These are phyloP conservation scores for Xylariaceae sp. DNA, from an alignment of 2,329 filamentous ascomycete species.

Conservation along the genomic window DNA sequence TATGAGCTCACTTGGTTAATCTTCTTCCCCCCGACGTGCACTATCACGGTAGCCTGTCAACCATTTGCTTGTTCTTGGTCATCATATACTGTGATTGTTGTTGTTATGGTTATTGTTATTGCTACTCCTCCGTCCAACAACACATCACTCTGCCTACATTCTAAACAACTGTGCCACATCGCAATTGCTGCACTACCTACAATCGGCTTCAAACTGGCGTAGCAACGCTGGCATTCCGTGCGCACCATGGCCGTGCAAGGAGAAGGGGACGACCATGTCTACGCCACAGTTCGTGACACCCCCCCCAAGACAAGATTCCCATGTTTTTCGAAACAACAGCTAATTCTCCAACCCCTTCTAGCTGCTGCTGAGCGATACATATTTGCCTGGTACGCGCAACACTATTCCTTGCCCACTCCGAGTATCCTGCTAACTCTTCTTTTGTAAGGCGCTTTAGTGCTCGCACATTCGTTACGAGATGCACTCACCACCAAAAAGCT, in stretches of 20 bases:
- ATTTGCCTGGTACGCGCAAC: conserved; percentile 72
- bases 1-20: too few species aligned
- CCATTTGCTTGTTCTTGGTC: too few species aligned
- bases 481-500: conserved; percentile 81
- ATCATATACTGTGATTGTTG: too few species aligned
- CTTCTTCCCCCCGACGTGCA: too few species aligned
- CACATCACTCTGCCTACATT: too few species aligned
- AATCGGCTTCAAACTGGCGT: conserved; percentile 6
- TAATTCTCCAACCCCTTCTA: conserved; percentile 38
- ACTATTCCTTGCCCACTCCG: conserved; percentile 7
- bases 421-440: conserved; percentile 5
- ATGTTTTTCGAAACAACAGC: not conserved
- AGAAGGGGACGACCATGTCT: conserved; percentile 42
- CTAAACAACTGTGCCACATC: too few species aligned
- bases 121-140: too few species aligned
- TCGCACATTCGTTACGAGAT: conserved; percentile 93
- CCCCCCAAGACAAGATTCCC: not conserved
- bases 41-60: too few species aligned
- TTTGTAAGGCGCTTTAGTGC: conserved; percentile 78
- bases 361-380: conserved; percentile 89
- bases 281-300: conserved; percentile 48
- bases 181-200: too few species aligned
- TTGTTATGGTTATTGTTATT: too few species aligned
- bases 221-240: conserved; percentile 10
- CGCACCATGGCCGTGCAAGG: conserved; percentile 24